Evolutionary conservation across 2,329 filamentous ascomycete genomes (phyloP), one percentile per base, ranked within the genome.

Genomic region (Cercospora sp.): DNA sequence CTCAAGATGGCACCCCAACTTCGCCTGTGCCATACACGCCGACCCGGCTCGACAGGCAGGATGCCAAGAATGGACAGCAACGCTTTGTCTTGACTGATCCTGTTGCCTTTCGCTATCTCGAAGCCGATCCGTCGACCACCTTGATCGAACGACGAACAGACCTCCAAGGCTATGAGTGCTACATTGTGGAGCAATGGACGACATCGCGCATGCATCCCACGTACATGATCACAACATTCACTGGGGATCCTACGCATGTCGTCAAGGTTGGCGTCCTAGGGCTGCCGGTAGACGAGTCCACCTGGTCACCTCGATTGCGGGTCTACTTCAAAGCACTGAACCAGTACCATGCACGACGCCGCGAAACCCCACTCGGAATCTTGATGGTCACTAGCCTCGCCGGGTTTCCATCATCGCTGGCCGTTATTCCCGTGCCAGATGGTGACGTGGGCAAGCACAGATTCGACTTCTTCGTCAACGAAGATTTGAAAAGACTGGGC

Each of bases 161-260:
- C 60, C 85, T 99, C 5, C 82, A 87, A 69, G 94, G 94, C 72
- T 98, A 97, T 80, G 94, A 98, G 79, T 85, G 94, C 69, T 98
- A 98, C 79, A 82, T 98, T 16, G 93, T 98, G 72, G 95, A 98
- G 79, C 95, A 99, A 84, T 99, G 95, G 95, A 93, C 93, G 5
- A 97, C 94, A 80, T 97, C 94, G 12, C 89, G 95, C 63, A 87
- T 89, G 66, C 93, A 96, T 70, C 94, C 94, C 0, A 97, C 94
- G 16, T 91, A 97, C 71, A 88, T 97, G 60, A 96, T 98, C 72
- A 91, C 91, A 51, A 97, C 94, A 3, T 97, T 95, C 77, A 98
- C 94, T 0, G 95, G 94, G 64, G 93, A 97, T 74, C 85, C 88
- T 36, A 89, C 88, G 36, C 91, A 97, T 78, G 87, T 85, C 0